phyloP scores from a whole-genome alignment of 2,329 filamentous ascomycete genomes.

The Fusarium sacchari region DNA sequence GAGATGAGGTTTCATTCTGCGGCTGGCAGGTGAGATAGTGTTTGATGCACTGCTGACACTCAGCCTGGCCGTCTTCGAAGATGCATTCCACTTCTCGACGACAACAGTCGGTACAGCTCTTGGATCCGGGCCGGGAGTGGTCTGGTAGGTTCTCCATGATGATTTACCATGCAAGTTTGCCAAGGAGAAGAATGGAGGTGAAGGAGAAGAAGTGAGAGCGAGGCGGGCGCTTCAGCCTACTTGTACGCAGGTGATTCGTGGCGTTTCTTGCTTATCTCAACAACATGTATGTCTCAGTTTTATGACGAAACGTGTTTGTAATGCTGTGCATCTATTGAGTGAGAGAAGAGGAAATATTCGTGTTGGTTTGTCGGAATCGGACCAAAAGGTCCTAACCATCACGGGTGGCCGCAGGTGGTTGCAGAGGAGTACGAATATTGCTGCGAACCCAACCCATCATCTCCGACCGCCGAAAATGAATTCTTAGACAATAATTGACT shows the following conservation, averaged over 20 bases:
- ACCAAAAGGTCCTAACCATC: neutral
- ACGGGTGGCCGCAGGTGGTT: neutral
- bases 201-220: neutral
- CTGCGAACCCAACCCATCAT: neutral
- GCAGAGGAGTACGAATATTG: neutral
- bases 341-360: neutral
- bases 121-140: conserved; percentile 47
- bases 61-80: conserved; percentile 48
- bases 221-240: neutral
- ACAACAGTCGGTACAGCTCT: conserved; percentile 54
- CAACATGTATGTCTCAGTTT: neutral
- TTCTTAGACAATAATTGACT: neutral
- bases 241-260: neutral
- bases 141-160: conserved; percentile 23
- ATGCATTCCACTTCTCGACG: conserved; percentile 61
- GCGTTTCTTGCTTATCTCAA: neutral
- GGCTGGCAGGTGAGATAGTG: conserved; percentile 57
- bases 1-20: conserved; percentile 45
- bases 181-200: neutral
- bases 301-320: neutral
- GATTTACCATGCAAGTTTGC: neutral
- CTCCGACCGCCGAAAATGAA: neutral
- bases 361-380: neutral
- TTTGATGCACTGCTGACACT: conserved; percentile 57
- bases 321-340: neutral